Evolutionary conservation across 345 rosid species (phyloP), one percentile per base, ranked within the genome.

Genomic region (Gossypium longicalyx): DNA sequence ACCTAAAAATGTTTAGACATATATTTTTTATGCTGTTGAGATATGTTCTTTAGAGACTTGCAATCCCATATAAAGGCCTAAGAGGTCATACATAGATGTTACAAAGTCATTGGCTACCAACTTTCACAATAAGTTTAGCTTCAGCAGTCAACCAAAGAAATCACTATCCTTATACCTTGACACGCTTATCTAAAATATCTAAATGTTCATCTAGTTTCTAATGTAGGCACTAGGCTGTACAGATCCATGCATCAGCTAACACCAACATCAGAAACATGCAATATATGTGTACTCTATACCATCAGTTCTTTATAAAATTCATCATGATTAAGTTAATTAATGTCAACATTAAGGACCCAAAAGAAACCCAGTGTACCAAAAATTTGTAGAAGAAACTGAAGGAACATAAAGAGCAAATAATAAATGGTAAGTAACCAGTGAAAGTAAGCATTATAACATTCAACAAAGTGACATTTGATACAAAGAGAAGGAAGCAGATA

Each of bases 331-430:
- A 13, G 17, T 13, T 23, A 17, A 27, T 34, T 16, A 5, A 25
- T 29, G 47, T 7, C 45, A 15, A 38, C 12, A 38, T 38, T 16
- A 34, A 34, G 43, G 43, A 60, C 25, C 17, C 17, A 29, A 62
- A 3, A 13, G 4, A 59, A 59, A 59, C 9, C 16, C 63, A 59
- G 38, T 23, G 2, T 59, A 61, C 44, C 44, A 15, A 61, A 34
- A 27, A 61, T 61, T 61, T 61, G 66, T 43, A 61, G 44, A 12
- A 61, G 66, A 61, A 29, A 61, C 63, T 23, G 29, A 61, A 61
- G 19, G 19, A 7, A 61, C 1, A 7, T 17, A 61, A 41, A 41
- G 49, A 10, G 69, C 22, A 41, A n/a, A 64, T n/a, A 41, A 63
- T 63, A 62, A 62, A 29, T 15, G 67, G 20, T 63, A 27, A 1